phyloP scores from a whole-genome alignment of 495 filamentous ascomycete species.

The Neurospora tetraspora region DNA sequence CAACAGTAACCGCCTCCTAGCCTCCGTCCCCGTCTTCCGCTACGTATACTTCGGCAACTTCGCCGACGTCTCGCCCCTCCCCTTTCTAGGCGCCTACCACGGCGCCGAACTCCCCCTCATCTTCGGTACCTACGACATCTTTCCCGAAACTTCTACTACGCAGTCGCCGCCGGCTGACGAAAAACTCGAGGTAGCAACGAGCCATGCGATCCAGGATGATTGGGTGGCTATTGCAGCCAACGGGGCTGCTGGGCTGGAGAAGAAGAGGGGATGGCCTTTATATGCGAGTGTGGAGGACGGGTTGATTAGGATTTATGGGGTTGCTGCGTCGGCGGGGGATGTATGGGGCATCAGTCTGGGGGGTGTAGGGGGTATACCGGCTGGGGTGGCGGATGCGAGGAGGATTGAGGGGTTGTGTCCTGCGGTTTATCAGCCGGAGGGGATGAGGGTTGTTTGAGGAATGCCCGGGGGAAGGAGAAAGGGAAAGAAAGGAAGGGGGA shows the following conservation, averaged over 20 bases:
- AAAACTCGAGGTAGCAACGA: constrained; percentile 17
- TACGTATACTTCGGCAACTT: constrained; percentile 41
- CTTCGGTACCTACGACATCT: constrained; percentile 32
- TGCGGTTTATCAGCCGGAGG: background rate
- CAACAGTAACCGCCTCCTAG: constrained; percentile 9
- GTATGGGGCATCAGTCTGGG: background rate
- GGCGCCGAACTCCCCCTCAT: constrained; percentile 38
- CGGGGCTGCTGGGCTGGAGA: background rate
- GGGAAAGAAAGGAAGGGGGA: background rate
- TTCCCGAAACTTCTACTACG: constrained; percentile 27
- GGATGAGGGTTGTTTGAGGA: background rate
- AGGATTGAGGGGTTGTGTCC: background rate
- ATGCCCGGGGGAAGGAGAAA: background rate
- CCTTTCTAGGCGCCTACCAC: constrained; percentile 43
- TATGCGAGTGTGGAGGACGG: background rate
- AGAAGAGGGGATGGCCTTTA: background rate
- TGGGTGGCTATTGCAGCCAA: constrained; percentile 33
- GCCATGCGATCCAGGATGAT: constrained; percentile 28
- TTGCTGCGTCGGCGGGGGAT: background rate
- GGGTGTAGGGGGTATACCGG: background rate
- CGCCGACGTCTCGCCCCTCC: constrained; percentile 27
- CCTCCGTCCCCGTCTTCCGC: constrained; percentile 29
- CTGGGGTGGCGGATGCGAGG: background rate
- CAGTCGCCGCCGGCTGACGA: background rate
- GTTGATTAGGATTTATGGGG: background rate